Conservation (phyloP, 2,329 filamentous ascomycete genomes). For the Claviceps arundinis region DNA sequence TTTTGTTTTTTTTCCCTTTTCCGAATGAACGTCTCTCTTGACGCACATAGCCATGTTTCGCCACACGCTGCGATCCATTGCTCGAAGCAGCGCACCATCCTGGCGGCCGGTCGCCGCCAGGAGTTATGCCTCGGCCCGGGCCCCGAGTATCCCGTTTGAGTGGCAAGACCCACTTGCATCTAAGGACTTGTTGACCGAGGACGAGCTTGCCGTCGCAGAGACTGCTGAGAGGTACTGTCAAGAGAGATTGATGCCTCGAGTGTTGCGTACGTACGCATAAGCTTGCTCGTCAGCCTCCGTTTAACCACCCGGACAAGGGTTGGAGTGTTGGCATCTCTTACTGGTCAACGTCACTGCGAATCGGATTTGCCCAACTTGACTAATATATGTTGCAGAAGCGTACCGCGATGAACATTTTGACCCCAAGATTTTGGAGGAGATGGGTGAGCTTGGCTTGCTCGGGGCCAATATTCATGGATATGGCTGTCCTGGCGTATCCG, state of each 20-base stretch:
- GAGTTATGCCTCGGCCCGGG: constrained; percentile 25
- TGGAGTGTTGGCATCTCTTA: neutral
- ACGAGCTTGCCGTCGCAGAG: constrained; percentile 80
- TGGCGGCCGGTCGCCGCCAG: constrained; percentile 16
- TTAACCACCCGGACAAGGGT: too few relatives aligned
- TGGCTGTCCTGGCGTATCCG: constrained; percentile 76
- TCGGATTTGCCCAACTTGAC: constrained; percentile 1
- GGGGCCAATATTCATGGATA: constrained; percentile 80
- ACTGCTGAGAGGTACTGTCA: constrained; percentile 92
- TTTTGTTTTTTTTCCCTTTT: neutral
- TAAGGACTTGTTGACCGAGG: constrained; percentile 68
- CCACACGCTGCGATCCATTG: constrained; percentile 17
- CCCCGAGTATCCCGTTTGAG: constrained; percentile 44
- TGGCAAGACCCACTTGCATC: constrained; percentile 82
- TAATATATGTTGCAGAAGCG: constrained; percentile 43
- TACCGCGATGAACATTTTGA: constrained; percentile 81
- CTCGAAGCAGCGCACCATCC: constrained; percentile 11
- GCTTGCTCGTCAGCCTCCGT: too few relatives aligned
- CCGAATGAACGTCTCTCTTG: too few relatives aligned
- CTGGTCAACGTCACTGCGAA: neutral
- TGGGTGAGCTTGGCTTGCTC: constrained; percentile 82
- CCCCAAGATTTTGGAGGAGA: constrained; percentile 71
- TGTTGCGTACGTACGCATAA: constrained; percentile 52
- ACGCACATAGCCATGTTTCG: constrained; percentile 16
- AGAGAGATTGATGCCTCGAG: constrained; percentile 70